Evolutionary conservation across 2,329 filamentous ascomycete species (phyloP).

Genomic region (Cladosporium sp.): DNA sequence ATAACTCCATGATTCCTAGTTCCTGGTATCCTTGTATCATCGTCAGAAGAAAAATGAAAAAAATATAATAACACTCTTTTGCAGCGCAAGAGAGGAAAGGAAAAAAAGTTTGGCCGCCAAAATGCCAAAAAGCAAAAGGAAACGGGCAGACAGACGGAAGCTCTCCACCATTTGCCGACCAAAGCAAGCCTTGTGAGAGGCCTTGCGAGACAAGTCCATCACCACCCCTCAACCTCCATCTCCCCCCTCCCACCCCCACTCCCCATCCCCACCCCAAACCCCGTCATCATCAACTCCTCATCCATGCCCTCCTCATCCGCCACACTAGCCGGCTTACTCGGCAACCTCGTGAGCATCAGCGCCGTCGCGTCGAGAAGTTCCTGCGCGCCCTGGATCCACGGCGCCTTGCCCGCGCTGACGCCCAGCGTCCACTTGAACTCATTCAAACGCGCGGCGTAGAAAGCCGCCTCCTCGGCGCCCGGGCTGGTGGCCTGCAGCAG

Average conservation of each 20-base stretch:
- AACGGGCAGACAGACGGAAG: no score
- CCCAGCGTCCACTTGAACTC: constrained; percentile 95
- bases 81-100: neutral
- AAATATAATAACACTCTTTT: constrained; percentile 1
- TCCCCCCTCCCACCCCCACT: neutral
- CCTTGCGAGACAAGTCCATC: neutral
- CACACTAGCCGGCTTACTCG: constrained; percentile 36
- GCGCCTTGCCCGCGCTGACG: constrained; percentile 71
- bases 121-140: no score
- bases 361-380: constrained; percentile 42
- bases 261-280: constrained; percentile 1
- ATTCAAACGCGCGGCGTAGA: constrained; percentile 78
- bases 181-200: neutral
- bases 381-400: constrained; percentile 44
- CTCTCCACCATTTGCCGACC: no score
- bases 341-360: constrained; percentile 41
- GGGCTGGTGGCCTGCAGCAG: constrained; percentile 86
- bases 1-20: no score
- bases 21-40: neutral
- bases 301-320: constrained; percentile 5
- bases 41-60: neutral
- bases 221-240: constrained; percentile 10
- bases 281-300: constrained; percentile 9
- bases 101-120: no score
- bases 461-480: constrained; percentile 82